phyloP scores from a whole-genome alignment of 2,329 filamentous ascomycete genomes.

The Camptophora hylomeconis region DNA sequence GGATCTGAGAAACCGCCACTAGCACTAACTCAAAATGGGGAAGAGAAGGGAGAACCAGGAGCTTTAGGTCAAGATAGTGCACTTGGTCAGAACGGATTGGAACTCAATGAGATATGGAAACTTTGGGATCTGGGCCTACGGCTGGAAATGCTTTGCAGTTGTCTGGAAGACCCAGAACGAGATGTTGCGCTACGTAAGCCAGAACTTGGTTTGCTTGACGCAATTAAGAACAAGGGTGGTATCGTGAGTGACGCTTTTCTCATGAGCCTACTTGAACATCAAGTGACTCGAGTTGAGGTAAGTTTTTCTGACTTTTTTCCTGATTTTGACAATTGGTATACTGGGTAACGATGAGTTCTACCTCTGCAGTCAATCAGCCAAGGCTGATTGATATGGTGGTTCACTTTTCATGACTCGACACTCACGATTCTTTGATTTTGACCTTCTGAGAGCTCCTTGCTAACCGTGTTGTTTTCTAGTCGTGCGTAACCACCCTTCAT shows the following conservation, averaged over 20 bases:
- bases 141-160: conserved; percentile 84
- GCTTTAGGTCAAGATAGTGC: conserved; percentile 49
- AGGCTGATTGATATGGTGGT: neutral
- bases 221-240: conserved; percentile 57
- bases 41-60: conserved; percentile 39
- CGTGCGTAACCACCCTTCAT: conserved; percentile 65
- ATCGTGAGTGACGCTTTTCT: conserved; percentile 83
- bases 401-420: neutral
- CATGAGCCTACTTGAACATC: conserved; percentile 82
- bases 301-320: too few relatives aligned
- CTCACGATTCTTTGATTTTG: conserved; percentile 7
- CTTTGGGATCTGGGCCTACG: conserved; percentile 81
- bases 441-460: too few relatives aligned
- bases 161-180: conserved; percentile 53
- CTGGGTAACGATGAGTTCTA: too few relatives aligned
- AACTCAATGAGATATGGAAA: conserved; percentile 75
- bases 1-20: conserved; percentile 15
- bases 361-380: neutral
- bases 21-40: conserved; percentile 30
- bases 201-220: conserved; percentile 70
- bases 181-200: conserved; percentile 57
- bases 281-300: conserved; percentile 92
- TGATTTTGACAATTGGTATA: too few relatives aligned
- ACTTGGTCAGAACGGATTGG: conserved; percentile 54
- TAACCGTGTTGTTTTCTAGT: conserved; percentile 44